Conservation (phyloP, 169 alveolate species). For the Cryptosporidium parvum region DNA sequence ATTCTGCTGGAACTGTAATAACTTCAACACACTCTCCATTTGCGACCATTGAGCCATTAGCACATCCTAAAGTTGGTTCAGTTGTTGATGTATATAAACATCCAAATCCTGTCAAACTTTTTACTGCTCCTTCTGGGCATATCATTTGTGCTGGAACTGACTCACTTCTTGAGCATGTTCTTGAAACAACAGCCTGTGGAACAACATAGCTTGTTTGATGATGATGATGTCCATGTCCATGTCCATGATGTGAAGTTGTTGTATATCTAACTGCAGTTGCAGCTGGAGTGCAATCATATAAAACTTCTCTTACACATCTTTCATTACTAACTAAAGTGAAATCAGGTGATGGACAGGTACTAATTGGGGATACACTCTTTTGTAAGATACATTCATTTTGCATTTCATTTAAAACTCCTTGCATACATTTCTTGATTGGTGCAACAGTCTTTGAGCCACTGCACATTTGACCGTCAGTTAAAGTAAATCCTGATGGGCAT, state of each 20-base stretch:
- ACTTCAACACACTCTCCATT: slow-evolving; percentile 68
- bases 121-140: slow-evolving; percentile 64
- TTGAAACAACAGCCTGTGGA: slow-evolving; percentile 44
- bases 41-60: slow-evolving; percentile 58
- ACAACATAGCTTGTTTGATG: slow-evolving; percentile 43
- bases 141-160: slow-evolving; percentile 45
- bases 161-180: slow-evolving; percentile 63
- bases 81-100: slow-evolving; percentile 52
- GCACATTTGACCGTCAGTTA: slow-evolving; percentile 71
- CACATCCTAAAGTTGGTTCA: slow-evolving; percentile 52
- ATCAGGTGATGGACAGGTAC: slow-evolving; percentile 48
- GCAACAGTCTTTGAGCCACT: slow-evolving; percentile 62
- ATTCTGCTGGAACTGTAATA: slow-evolving; percentile 70
- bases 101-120: slow-evolving; percentile 39
- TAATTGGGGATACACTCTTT: slow-evolving; percentile 56
- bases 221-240: slow-evolving; percentile 43
- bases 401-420: slow-evolving; percentile 45
- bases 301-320: slow-evolving; percentile 53
- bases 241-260: slow-evolving; percentile 42
- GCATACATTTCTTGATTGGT: slow-evolving; percentile 52
- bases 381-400: slow-evolving; percentile 54
- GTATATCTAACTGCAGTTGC: slow-evolving; percentile 1
- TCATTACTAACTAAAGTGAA: slow-evolving; percentile 56
- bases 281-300: slow-evolving; percentile 67
- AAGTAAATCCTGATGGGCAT: slow-evolving; percentile 51